These are phyloP conservation scores for Cryphonectria japonica DNA, from an alignment of 2,329 filamentous ascomycete genomes.

Conservation along the genomic window DNA sequence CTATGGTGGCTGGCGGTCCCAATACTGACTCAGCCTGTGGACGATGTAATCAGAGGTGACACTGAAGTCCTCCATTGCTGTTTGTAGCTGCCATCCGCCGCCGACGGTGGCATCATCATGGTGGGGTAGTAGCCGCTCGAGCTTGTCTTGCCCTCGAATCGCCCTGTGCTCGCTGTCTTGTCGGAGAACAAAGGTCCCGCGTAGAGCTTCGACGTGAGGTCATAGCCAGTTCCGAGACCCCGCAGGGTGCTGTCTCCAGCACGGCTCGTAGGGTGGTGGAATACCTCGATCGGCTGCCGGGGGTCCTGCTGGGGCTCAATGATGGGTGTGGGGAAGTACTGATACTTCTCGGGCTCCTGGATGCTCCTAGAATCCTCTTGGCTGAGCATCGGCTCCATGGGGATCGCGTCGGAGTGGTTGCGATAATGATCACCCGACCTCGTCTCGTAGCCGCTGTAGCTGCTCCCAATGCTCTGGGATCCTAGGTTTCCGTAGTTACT, in stretches of 20 bases:
- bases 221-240: slow-evolving; percentile 38
- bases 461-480: slow-evolving; percentile 45
- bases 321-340: slow-evolving; percentile 57
- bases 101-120: slow-evolving; percentile 46
- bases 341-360: slow-evolving; percentile 54
- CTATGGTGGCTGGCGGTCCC: slow-evolving; percentile 33
- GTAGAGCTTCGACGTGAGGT: slow-evolving; percentile 47
- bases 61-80: slow-evolving; percentile 31
- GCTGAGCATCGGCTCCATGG: slow-evolving; percentile 55
- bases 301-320: slow-evolving; percentile 53
- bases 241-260: slow-evolving; percentile 40
- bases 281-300: slow-evolving; percentile 53
- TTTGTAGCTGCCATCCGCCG: slow-evolving; percentile 11
- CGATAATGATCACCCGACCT: slow-evolving; percentile 46
- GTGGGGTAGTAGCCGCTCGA: slow-evolving; percentile 60
- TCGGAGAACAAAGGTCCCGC: slow-evolving; percentile 45
- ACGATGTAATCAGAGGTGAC: slow-evolving; percentile 31
- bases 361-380: slow-evolving; percentile 56
- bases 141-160: slow-evolving; percentile 57
- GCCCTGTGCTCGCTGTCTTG: slow-evolving; percentile 45
- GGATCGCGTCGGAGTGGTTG: slow-evolving; percentile 54
- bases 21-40: slow-evolving; percentile 33
- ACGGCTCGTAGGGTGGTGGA: slow-evolving; percentile 42
- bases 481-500: slow-evolving; percentile 43
- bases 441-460: slow-evolving; percentile 46